Conservation (phyloP, 345 rosid genomes). For the Dimocarpus longan region DNA sequence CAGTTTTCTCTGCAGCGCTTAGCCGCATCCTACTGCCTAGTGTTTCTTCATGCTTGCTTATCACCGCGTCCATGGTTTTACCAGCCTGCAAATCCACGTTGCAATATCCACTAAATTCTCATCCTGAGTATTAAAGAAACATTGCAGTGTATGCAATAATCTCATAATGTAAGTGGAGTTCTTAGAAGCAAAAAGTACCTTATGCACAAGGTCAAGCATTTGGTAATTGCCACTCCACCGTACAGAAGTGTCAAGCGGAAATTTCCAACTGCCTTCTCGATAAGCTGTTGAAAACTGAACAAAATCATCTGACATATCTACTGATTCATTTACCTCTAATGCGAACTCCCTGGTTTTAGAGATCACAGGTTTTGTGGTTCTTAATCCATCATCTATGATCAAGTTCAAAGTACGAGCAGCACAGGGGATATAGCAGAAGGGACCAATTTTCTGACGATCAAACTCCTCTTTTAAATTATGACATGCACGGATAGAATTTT, state of each 20-base stretch:
- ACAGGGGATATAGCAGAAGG: slow-evolving; percentile 90
- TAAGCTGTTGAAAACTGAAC: slow-evolving; percentile 59
- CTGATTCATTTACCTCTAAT: slow-evolving; percentile 66
- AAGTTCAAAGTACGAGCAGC: slow-evolving; percentile 79
- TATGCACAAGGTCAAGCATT: slow-evolving; percentile 79
- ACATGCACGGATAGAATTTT: slow-evolving; percentile 75
- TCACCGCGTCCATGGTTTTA: slow-evolving; percentile 75
- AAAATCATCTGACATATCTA: slow-evolving; percentile 68
- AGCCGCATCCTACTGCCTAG: slow-evolving; percentile 58
- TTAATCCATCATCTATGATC: slow-evolving; percentile 81
- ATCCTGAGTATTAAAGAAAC: not conserved
- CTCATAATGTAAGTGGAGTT: not conserved
- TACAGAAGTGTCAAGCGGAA: slow-evolving; percentile 78
- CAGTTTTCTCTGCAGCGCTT: slow-evolving; percentile 65
- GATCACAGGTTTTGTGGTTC: slow-evolving; percentile 69
- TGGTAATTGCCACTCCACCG: slow-evolving; percentile 95
- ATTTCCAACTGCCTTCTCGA: slow-evolving; percentile 89
- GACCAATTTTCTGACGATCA: slow-evolving; percentile 69
- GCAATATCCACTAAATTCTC: slow-evolving; percentile 14
- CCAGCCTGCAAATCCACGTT: slow-evolving; percentile 56
- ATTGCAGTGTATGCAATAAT: not conserved
- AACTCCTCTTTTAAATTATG: slow-evolving; percentile 74
- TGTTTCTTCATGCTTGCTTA: slow-evolving; percentile 66
- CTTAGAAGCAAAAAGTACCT: slow-evolving; percentile 46
- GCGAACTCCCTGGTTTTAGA: slow-evolving; percentile 78